These are phyloP conservation scores for Fusarium torulosum DNA, from an alignment of 2,329 filamentous ascomycete genomes.

Conservation along the genomic window DNA sequence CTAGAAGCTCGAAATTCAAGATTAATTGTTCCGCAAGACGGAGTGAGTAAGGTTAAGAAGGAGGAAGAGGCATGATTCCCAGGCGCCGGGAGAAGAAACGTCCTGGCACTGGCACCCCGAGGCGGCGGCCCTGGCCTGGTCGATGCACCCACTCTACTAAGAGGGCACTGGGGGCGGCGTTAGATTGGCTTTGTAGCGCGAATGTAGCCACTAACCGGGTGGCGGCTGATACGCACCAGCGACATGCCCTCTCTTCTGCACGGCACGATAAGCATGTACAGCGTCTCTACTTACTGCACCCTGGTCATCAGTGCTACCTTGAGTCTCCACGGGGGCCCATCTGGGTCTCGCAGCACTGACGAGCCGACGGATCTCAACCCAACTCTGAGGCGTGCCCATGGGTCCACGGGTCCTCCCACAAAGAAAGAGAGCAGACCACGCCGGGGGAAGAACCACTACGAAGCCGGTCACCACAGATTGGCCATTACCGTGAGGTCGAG, in stretches of 20 bases:
- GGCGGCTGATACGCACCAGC: slow-evolving; percentile 17
- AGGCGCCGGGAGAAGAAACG: slow-evolving; percentile 56
- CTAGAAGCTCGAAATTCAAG: slow-evolving; percentile 43
- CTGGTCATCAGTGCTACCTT: slow-evolving; percentile 51
- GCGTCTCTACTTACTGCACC: slow-evolving; percentile 52
- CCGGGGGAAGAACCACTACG: slow-evolving; percentile 33
- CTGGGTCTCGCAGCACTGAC: slow-evolving; percentile 57
- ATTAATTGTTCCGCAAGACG: slow-evolving; percentile 48
- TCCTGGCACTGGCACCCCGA: slow-evolving; percentile 55
- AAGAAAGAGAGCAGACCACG: slow-evolving; percentile 37
- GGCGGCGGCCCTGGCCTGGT: slow-evolving; percentile 55
- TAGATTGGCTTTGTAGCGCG: slow-evolving; percentile 45
- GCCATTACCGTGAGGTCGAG: slow-evolving; percentile 6
- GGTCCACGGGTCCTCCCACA: slow-evolving; percentile 49
- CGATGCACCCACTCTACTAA: slow-evolving; percentile 52
- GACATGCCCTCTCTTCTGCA: background rate
- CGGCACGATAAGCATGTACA: slow-evolving; percentile 42
- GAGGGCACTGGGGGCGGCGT: slow-evolving; percentile 54
- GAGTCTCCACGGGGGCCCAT: slow-evolving; percentile 54
- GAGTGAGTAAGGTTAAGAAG: slow-evolving; percentile 52
- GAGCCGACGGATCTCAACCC: slow-evolving; percentile 56
- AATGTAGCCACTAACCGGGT: slow-evolving; percentile 46
- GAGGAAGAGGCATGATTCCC: slow-evolving; percentile 54
- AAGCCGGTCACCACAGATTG: slow-evolving; percentile 35
- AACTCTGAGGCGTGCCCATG: slow-evolving; percentile 53